Evolutionary conservation across 192 early-diverging fungal species (phyloP).

Genomic region (Funneliformis mosseae): DNA sequence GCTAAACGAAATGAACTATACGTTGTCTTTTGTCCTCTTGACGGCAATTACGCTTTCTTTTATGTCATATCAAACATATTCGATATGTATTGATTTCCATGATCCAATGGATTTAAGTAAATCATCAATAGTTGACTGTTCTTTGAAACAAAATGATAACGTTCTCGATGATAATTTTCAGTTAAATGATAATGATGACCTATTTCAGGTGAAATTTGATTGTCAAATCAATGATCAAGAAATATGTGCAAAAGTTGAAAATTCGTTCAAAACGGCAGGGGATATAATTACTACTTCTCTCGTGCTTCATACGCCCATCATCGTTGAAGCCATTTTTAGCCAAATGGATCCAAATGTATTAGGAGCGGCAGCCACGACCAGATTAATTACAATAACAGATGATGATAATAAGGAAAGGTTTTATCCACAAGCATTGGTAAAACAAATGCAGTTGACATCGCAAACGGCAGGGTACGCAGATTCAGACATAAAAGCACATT

Average conservation of each 20-base stretch:
- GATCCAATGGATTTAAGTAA: background rate
- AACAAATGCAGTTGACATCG: slow-evolving; percentile 22
- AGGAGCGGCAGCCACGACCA: slow-evolving; percentile 29
- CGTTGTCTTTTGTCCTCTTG: background rate
- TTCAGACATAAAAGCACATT: background rate
- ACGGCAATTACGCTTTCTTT: background rate
- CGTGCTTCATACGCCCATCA: background rate
- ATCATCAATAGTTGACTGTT: background rate
- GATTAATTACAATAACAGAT: slow-evolving; percentile 34
- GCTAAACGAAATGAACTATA: no score
- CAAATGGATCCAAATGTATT: background rate
- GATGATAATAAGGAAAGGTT: slow-evolving; percentile 41
- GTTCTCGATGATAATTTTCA: background rate
- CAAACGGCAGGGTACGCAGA: background rate
- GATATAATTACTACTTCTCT: background rate
- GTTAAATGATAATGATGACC: background rate
- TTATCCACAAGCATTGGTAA: slow-evolving; percentile 47
- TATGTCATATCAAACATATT: background rate
- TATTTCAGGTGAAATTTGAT: background rate
- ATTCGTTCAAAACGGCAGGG: background rate
- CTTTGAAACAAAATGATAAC: background rate
- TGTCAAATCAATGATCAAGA: background rate
- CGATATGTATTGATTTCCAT: background rate
- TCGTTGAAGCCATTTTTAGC: background rate
- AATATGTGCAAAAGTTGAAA: background rate